Conservation (phyloP, 805 yeast species). For the Teunomyces aglyptinius region DNA sequence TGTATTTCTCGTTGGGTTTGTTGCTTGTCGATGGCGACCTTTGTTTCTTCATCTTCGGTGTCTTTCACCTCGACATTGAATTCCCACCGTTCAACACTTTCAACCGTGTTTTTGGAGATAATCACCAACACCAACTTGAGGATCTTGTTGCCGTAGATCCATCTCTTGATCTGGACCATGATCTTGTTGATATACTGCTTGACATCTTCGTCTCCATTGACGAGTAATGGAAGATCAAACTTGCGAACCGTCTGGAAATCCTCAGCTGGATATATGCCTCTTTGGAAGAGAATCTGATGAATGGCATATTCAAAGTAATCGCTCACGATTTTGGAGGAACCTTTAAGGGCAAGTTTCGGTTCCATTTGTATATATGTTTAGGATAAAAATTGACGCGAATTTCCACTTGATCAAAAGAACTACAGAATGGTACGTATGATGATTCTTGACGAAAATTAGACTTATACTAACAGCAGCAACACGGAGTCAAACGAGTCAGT, state of each 20-base stretch:
- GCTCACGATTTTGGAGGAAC: conserved; percentile 74
- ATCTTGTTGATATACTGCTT: conserved; percentile 64
- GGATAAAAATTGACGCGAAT: not conserved
- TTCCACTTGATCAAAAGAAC: too few species aligned
- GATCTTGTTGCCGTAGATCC: conserved; percentile 72
- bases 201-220: conserved; percentile 74
- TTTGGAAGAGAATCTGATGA: conserved; percentile 77
- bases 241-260: conserved; percentile 77
- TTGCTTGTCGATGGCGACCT: conserved; percentile 25
- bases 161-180: conserved; percentile 58
- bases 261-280: conserved; percentile 87
- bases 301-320: conserved; percentile 85
- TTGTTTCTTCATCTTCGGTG: conserved; percentile 12
- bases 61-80: conserved; percentile 55
- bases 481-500: conserved; percentile 64
- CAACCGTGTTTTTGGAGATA: conserved; percentile 63
- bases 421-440: too few species aligned
- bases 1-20: conserved; percentile 75
- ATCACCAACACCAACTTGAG: conserved; percentile 69
- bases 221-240: conserved; percentile 73
- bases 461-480: conserved; percentile 42
- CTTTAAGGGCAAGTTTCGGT: conserved; percentile 60
- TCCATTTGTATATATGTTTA: not conserved
- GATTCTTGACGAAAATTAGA: too few species aligned
- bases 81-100: conserved; percentile 83